Conservation (phyloP, 2,329 filamentous ascomycete species). For the Neonectria sp. region DNA sequence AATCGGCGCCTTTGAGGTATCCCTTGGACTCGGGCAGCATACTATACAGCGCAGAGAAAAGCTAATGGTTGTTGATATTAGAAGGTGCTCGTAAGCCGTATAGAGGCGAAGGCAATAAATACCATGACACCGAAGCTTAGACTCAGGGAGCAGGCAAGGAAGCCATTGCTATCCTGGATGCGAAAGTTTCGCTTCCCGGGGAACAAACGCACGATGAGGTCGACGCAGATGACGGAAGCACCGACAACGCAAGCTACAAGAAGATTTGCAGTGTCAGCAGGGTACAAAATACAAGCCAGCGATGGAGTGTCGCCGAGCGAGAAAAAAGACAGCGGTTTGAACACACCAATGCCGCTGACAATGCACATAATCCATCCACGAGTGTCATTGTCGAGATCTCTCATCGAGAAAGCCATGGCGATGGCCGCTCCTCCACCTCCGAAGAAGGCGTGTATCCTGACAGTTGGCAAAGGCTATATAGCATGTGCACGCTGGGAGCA, state of each 20-base stretch:
- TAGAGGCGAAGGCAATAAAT: slow-evolving; percentile 62
- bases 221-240: slow-evolving; percentile 89
- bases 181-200: slow-evolving; percentile 84
- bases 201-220: slow-evolving; percentile 80
- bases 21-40: slow-evolving; percentile 91
- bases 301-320: neutral
- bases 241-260: slow-evolving; percentile 76
- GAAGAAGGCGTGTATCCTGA: slow-evolving; percentile 8
- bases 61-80: slow-evolving; percentile 63
- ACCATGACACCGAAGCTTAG: slow-evolving; percentile 98
- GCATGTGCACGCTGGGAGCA: slow-evolving; percentile 12
- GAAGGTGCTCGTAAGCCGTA: neutral
- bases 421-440: slow-evolving; percentile 32
- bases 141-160: slow-evolving; percentile 90
- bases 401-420: slow-evolving; percentile 57
- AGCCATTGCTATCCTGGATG: slow-evolving; percentile 90
- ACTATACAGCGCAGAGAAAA: slow-evolving; percentile 92
- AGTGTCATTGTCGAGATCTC: slow-evolving; percentile 80
- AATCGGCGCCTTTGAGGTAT: slow-evolving; percentile 80
- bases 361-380: slow-evolving; percentile 94
- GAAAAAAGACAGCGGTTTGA: neutral
- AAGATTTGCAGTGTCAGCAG: slow-evolving; percentile 22
- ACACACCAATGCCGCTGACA: slow-evolving; percentile 81
- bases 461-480: slow-evolving; percentile 1
- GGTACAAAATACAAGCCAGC: neutral